Evolutionary conservation across 2,329 filamentous ascomycete genomes (phyloP).

Genomic region (Fusarium mangiferae): DNA sequence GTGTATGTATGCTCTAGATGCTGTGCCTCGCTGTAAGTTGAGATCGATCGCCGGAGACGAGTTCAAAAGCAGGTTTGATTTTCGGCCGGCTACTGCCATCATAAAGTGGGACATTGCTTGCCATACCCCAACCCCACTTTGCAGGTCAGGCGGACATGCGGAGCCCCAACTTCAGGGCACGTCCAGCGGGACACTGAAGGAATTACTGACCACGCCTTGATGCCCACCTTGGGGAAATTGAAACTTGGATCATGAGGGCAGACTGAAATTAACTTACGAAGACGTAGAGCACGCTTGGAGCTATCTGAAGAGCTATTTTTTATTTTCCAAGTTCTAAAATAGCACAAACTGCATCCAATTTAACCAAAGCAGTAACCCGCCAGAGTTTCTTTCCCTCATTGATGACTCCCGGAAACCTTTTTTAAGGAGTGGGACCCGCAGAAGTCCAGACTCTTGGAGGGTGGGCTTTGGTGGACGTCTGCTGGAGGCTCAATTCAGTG

Average conservation of each 20-base stretch:
- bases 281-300: background rate
- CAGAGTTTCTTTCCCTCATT: constrained; percentile 10
- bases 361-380: constrained; percentile 25
- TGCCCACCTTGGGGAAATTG: constrained; percentile 21
- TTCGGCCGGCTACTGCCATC: constrained; percentile 35
- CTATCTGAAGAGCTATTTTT: background rate
- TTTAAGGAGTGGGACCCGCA: constrained; percentile 18
- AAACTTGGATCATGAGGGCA: constrained; percentile 10
- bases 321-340: background rate
- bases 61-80: constrained; percentile 31
- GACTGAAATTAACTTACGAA: constrained; percentile 16
- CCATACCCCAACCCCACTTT: constrained; percentile 42
- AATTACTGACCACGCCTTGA: constrained; percentile 11
- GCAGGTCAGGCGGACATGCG: constrained; percentile 43
- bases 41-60: constrained; percentile 21
- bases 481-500: constrained; percentile 24
- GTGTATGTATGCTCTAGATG: too few species aligned
- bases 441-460: constrained; percentile 22
- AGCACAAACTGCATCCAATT: background rate
- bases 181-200: constrained; percentile 27
- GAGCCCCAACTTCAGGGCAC: constrained; percentile 38
- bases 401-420: constrained; percentile 29
- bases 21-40: constrained; percentile 13
- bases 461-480: constrained; percentile 18
- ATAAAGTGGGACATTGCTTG: constrained; percentile 22